phyloP scores from a whole-genome alignment of 2,329 filamentous ascomycete genomes.

The Exophiala spinifera region DNA sequence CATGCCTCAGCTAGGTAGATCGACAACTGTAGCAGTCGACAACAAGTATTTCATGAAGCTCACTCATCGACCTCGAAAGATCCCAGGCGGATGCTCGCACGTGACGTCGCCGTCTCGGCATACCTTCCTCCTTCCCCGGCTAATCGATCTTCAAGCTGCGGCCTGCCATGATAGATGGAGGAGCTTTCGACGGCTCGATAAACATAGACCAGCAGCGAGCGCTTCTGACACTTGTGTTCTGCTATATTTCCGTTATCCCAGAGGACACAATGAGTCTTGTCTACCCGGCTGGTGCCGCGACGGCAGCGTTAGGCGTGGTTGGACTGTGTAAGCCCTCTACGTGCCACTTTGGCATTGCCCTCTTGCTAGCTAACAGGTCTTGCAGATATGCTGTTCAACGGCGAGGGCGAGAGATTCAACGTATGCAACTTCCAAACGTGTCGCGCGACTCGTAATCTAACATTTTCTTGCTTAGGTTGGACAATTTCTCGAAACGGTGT shows the following conservation, averaged over 20 bases:
- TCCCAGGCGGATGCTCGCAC: slow-evolving; percentile 4
- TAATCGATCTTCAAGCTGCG: slow-evolving; percentile 14
- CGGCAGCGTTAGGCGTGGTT: slow-evolving; percentile 67
- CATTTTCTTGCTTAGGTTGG: slow-evolving; percentile 62
- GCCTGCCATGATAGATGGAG: slow-evolving; percentile 11
- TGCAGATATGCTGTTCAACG: slow-evolving; percentile 96
- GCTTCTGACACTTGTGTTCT: not conserved
- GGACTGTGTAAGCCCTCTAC: slow-evolving; percentile 66
- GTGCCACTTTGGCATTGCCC: not conserved
- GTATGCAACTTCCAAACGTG: slow-evolving; percentile 48
- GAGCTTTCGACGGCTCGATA: slow-evolving; percentile 11
- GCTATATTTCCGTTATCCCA: not conserved
- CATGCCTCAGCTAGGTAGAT: too few relatives aligned
- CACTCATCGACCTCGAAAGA: too few relatives aligned
- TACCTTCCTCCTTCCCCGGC: slow-evolving; percentile 6
- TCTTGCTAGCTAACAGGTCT: slow-evolving; percentile 9
- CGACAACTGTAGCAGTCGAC: too few relatives aligned
- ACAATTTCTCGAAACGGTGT: slow-evolving; percentile 88
- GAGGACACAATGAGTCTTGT: slow-evolving; percentile 62
- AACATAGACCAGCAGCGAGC: not conserved
- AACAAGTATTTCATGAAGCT: too few relatives aligned
- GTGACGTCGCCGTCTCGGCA: slow-evolving; percentile 7
- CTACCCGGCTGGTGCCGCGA: slow-evolving; percentile 68
- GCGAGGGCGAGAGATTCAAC: slow-evolving; percentile 93
- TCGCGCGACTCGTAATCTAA: slow-evolving; percentile 1